Conservation (phyloP, 306 rosid species). For the Fragaria iinumae region DNA sequence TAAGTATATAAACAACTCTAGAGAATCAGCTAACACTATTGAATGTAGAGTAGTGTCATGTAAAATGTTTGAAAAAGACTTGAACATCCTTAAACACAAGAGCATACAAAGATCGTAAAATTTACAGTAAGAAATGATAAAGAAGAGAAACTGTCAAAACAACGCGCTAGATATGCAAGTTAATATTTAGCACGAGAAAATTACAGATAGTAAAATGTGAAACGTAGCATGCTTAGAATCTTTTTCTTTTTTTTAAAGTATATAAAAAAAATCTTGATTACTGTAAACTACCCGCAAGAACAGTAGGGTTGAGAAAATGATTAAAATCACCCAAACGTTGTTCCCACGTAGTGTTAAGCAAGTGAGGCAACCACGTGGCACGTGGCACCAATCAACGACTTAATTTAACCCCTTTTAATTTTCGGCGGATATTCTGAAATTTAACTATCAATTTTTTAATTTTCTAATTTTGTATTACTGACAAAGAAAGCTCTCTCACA, state of each 20-base stretch:
- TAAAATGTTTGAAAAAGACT: too few species aligned
- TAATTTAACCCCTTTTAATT: not conserved
- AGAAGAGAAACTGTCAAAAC: not conserved
- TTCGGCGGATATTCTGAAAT: not conserved
- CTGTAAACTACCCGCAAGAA: not conserved
- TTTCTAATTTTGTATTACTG: not conserved
- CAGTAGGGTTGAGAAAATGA: not conserved
- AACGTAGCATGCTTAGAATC: too few species aligned
- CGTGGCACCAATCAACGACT: constrained; percentile 25
- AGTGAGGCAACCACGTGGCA: constrained; percentile 46
- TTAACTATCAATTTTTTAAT: not conserved
- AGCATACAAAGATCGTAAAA: too few species aligned
- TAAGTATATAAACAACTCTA: not conserved
- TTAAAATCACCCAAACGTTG: constrained; percentile 15
- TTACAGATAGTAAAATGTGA: not conserved
- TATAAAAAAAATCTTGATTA: too few species aligned
- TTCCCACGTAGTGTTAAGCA: constrained; percentile 37
- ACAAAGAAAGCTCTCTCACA: constrained; percentile 30
- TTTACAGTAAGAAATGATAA: too few species aligned
- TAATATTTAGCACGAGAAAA: too few species aligned
- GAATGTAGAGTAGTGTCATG: too few species aligned
- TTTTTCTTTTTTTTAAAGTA: too few species aligned
- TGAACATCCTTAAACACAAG: too few species aligned
- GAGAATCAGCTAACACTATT: not conserved
- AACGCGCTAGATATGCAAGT: too few species aligned